Evolutionary conservation across 192 early-diverging fungal genomes (phyloP), one percentile per base, ranked within the genome.

Genomic region (Thamnidium elegans): DNA sequence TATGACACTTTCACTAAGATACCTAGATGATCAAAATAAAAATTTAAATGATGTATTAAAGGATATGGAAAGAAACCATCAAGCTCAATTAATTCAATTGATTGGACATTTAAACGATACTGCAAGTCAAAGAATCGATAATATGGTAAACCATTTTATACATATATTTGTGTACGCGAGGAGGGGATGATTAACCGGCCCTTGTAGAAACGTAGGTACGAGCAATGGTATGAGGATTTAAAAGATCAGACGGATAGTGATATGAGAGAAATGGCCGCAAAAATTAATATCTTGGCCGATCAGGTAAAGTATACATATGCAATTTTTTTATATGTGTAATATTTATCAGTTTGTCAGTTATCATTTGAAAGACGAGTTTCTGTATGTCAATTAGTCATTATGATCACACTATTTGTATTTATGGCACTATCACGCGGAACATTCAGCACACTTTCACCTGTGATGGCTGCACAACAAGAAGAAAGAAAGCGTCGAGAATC

Each of bases 11-110:
- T 84, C 86, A 15, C 85, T 87, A 56, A 81, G 80, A 55, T 91
- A 92, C 58, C 65, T 93, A 55, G 89, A 93, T 53, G 88, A 90
- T 32, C 90, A 93, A 72, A 89, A 84, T 60, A 80, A 82, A 50
- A 79, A 87, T 56, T 79, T 90, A 31, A 88, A 86, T 65, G 79
- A 86, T 17, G 76, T 90, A 31, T 75, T 90, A 34, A 67, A 71
- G 15, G 78, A 82, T 11, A 78, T 85, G 20, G 86, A 86, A 20
- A 73, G 83, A 36, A 80, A 76, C 53, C 84, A 87, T 67, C 74
- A 79, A 14, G 84, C 82, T 55, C 85, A 87, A 47, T 70, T 91
- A 44, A 82, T 86, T 62, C 73, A 81, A 43, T 76, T 89, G 1
- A 80, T 89, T 14, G 71, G 70, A n/a, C 86, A 88, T 63, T 70